These are phyloP conservation scores for Manihot esculenta DNA, from an alignment of 441 rosid species.

Conservation along the genomic window DNA sequence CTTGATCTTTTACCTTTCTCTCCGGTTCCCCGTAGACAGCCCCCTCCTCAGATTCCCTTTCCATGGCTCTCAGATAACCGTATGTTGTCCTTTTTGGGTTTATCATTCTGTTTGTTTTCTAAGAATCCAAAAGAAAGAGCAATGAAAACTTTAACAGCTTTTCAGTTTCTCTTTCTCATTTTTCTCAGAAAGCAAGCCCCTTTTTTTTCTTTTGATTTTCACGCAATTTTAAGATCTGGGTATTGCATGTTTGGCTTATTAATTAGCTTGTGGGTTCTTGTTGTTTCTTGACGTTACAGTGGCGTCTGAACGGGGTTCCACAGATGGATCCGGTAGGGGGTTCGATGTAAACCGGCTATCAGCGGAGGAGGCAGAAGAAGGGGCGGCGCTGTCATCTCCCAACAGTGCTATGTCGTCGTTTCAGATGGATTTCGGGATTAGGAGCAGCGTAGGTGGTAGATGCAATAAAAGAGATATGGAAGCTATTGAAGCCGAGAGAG, in stretches of 20 bases:
- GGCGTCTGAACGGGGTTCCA: constrained; percentile 38
- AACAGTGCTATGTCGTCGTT: constrained; percentile 76
- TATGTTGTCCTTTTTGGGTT: neutral
- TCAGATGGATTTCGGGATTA: constrained; percentile 66
- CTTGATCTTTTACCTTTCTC: constrained; percentile 64
- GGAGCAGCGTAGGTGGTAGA: constrained; percentile 36
- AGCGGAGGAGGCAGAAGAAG: constrained; percentile 49
- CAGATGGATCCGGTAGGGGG: constrained; percentile 34
- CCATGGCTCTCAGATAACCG: constrained; percentile 53
- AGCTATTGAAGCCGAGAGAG: constrained; percentile 50
- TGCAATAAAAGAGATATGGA: constrained; percentile 56
- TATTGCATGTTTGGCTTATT: neutral
- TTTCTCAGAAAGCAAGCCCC: no score
- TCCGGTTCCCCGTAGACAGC: constrained; percentile 42
- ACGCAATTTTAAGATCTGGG: constrained; percentile 3
- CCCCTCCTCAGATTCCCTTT: constrained; percentile 41
- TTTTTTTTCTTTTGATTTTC: no score
- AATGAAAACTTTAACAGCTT: no score
- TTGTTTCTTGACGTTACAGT: constrained; percentile 18
- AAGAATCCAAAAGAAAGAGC: neutral
- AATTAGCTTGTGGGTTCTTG: neutral
- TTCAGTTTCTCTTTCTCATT: no score
- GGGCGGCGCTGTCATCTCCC: constrained; percentile 56
- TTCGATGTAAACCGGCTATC: constrained; percentile 51
- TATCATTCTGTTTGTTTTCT: neutral